A percentile compares a stretch with the other conserved stretches of the same genome.
Conservation (phyloP, 2,329 filamentous ascomycete species). For the Fusarium sp. region DNA sequence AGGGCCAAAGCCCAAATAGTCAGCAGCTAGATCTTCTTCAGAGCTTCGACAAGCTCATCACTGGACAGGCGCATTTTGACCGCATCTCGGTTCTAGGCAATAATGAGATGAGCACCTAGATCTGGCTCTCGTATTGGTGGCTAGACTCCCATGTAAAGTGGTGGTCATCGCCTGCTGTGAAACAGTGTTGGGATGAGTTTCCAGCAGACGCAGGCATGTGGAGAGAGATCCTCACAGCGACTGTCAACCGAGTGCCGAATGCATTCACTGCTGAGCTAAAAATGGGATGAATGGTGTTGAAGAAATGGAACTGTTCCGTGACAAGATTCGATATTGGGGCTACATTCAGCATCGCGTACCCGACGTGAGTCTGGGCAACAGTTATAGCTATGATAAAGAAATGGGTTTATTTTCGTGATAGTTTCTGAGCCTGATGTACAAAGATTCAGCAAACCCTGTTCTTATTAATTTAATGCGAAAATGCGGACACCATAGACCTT, state of each 20-base stretch:
- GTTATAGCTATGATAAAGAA: no score
- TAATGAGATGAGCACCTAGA: not conserved
- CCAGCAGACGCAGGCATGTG: not conserved
- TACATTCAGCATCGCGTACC: not conserved
- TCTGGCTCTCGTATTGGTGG: not conserved
- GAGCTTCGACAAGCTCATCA: not conserved
- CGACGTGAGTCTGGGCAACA: not conserved
- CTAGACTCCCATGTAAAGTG: not conserved
- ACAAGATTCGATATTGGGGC: not conserved
- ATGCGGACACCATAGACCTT: no score
- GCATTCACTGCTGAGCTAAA: not conserved
- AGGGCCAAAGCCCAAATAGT: not conserved
- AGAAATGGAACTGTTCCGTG: not conserved
- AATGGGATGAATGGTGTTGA: not conserved
- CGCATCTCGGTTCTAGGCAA: not conserved
- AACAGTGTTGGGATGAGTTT: not conserved
- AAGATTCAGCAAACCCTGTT: no score
- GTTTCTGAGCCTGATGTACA: no score
- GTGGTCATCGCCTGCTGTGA: not conserved
- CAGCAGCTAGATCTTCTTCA: not conserved
- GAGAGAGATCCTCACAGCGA: not conserved
- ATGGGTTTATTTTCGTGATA: no score
- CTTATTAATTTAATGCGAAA: no score
- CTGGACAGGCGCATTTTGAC: not conserved
- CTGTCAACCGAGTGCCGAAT: not conserved